Evolutionary conservation across 805 yeast species (phyloP).

Genomic region (Candida maris): DNA sequence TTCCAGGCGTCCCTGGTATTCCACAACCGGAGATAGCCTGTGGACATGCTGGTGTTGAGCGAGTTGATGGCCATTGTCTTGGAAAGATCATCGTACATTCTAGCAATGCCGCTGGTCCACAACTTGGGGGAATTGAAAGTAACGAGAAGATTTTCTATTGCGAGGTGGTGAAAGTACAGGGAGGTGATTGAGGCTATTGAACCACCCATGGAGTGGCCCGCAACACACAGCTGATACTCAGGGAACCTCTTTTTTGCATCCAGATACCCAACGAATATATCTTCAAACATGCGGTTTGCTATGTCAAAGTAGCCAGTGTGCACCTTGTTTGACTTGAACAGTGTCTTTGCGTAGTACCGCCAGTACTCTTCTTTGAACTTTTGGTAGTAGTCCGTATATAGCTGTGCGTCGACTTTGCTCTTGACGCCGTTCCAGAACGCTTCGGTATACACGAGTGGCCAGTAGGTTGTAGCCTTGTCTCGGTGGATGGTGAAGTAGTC

Average conservation of each 20-base stretch:
- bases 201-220: constrained; percentile 25
- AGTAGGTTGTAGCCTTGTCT: constrained; percentile 14
- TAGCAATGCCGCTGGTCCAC: constrained; percentile 19
- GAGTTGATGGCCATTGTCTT: constrained; percentile 10
- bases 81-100: constrained; percentile 18
- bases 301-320: constrained; percentile 20
- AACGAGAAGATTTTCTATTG: constrained; percentile 13
- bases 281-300: constrained; percentile 19
- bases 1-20: constrained; percentile 23
- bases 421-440: constrained; percentile 14
- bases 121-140: constrained; percentile 21
- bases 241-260: constrained; percentile 10
- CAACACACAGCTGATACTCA: constrained; percentile 11
- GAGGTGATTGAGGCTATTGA: constrained; percentile 19
- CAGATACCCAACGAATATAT: constrained; percentile 15
- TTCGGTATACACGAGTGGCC: constrained; percentile 18
- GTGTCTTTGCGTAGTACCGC: constrained; percentile 16
- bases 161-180: constrained; percentile 16
- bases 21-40: constrained; percentile 22
- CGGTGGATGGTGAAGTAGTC: constrained; percentile 20
- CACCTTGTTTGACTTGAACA: constrained; percentile 14
- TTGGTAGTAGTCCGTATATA: constrained; percentile 6
- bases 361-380: constrained; percentile 13
- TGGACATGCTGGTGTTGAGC: constrained; percentile 8
- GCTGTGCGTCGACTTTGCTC: constrained; percentile 4